These are phyloP conservation scores for Petunia axillaris DNA, from an alignment of 257 asterid genomes.

Conservation along the genomic window DNA sequence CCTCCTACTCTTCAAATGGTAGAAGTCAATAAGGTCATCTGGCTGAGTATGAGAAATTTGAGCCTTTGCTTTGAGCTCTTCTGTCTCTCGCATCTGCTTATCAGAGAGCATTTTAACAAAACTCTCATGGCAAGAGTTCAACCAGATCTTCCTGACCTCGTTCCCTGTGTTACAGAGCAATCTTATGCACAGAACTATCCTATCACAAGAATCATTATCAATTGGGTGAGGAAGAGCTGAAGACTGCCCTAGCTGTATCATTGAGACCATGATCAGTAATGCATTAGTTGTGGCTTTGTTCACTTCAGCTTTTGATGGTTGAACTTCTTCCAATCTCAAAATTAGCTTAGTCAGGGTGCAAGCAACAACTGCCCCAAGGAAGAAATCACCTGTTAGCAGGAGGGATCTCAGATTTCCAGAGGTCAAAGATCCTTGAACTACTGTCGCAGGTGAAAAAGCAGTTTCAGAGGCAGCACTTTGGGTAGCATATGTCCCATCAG, in stretches of 20 bases:
- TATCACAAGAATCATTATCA: conserved; percentile 84
- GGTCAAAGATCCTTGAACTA: conserved; percentile 70
- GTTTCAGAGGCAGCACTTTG: conserved; percentile 99
- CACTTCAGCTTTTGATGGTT: conserved; percentile 72
- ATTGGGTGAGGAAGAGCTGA: conserved; percentile 92
- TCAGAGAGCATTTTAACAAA: conserved; percentile 93
- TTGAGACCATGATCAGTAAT: conserved; percentile 76
- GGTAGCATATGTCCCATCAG: conserved; percentile 96
- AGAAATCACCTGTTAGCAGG: conserved; percentile 89
- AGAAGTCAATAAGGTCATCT: conserved; percentile 93
- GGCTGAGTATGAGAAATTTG: conserved; percentile 83
- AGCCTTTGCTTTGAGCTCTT: conserved; percentile 85
- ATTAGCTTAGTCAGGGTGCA: conserved; percentile 85
- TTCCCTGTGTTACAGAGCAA: conserved; percentile 74
- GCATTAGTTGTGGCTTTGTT: conserved; percentile 70
- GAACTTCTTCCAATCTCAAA: conserved; percentile 91
- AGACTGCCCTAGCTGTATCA: conserved; percentile 89
- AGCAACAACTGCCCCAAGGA: conserved; percentile 88
- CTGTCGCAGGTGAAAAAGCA: conserved; percentile 75
- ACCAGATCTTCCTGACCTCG: conserved; percentile 78
- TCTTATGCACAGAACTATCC: conserved; percentile 80
- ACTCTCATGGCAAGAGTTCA: conserved; percentile 87
- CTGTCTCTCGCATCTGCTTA: conserved; percentile 88
- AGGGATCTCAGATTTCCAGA: conserved; percentile 86
- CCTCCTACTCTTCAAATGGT: conserved; percentile 95